Evolutionary conservation across 805 yeast genomes (phyloP).

Genomic region (Candida corydali): DNA sequence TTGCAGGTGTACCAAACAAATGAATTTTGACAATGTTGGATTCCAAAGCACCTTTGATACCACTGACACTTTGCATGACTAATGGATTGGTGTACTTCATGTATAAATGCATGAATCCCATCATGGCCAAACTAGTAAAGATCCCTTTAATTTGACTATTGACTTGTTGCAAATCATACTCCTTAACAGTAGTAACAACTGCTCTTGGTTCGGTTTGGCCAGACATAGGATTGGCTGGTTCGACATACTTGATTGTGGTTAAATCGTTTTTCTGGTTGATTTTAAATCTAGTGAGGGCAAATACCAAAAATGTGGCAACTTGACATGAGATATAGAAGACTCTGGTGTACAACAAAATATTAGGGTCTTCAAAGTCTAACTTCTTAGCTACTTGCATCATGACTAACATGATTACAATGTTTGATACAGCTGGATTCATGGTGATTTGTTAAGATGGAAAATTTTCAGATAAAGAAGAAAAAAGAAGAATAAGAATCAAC

Average conservation of each 20-base stretch:
- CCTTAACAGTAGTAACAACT: slow-evolving; percentile 88
- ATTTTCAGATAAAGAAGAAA: slow-evolving; percentile 1
- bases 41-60: slow-evolving; percentile 87
- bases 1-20: slow-evolving; percentile 73
- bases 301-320: slow-evolving; percentile 57
- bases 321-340: slow-evolving; percentile 66
- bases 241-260: slow-evolving; percentile 87
- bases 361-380: slow-evolving; percentile 84
- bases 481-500: slow-evolving; percentile 1
- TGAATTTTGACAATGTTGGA: slow-evolving; percentile 89
- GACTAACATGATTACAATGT: slow-evolving; percentile 85
- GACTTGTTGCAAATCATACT: slow-evolving; percentile 88
- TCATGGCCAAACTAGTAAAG: slow-evolving; percentile 89
- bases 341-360: slow-evolving; percentile 69
- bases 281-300: slow-evolving; percentile 56
- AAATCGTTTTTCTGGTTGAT: slow-evolving; percentile 79
- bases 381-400: slow-evolving; percentile 94
- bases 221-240: slow-evolving; percentile 74
- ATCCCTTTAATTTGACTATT: slow-evolving; percentile 75
- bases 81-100: slow-evolving; percentile 97
- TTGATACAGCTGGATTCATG: slow-evolving; percentile 87
- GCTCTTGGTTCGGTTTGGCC: slow-evolving; percentile 72
- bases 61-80: slow-evolving; percentile 88
- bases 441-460: neutral
- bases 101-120: slow-evolving; percentile 97